These are phyloP conservation scores for Candida ficus DNA, from an alignment of 805 yeast genomes.

Conservation along the genomic window DNA sequence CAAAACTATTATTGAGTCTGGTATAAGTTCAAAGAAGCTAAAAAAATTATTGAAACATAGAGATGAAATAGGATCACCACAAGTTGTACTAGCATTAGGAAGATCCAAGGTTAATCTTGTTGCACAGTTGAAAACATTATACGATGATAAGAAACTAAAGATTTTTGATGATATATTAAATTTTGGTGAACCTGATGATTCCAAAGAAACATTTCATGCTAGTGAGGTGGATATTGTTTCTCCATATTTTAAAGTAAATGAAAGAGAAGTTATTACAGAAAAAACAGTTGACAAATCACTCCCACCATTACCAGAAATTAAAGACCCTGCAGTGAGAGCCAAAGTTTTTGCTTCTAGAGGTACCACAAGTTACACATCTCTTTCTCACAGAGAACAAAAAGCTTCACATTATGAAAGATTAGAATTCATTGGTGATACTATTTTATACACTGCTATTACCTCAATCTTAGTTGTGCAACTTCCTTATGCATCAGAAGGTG, in stretches of 20 bases:
- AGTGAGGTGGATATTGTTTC: no score
- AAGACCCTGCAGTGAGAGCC: constrained; percentile 50
- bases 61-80: constrained; percentile 29
- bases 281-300: constrained; percentile 29
- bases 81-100: constrained; percentile 44
- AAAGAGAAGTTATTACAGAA: no score
- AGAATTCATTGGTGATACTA: constrained; percentile 89
- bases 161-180: constrained; percentile 51
- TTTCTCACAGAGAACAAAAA: constrained; percentile 52
- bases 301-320: constrained; percentile 68
- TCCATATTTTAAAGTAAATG: no score
- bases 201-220: no score
- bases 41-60: constrained; percentile 27
- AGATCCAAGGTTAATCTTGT: constrained; percentile 57
- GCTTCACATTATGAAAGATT: constrained; percentile 76
- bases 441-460: constrained; percentile 69
- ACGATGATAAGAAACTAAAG: constrained; percentile 42
- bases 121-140: constrained; percentile 49
- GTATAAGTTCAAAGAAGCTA: constrained; percentile 48
- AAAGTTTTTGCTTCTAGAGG: constrained; percentile 84
- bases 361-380: constrained; percentile 48
- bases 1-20: constrained; percentile 43
- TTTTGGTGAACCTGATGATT: constrained; percentile 31
- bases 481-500: constrained; percentile 77
- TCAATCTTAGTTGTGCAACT: constrained; percentile 58